Percentiles rank a stretch among this genome's conserved stretches.
phyloP scores from a whole-genome alignment of 768 basidiomycete species.

The Lactarius indigo region DNA sequence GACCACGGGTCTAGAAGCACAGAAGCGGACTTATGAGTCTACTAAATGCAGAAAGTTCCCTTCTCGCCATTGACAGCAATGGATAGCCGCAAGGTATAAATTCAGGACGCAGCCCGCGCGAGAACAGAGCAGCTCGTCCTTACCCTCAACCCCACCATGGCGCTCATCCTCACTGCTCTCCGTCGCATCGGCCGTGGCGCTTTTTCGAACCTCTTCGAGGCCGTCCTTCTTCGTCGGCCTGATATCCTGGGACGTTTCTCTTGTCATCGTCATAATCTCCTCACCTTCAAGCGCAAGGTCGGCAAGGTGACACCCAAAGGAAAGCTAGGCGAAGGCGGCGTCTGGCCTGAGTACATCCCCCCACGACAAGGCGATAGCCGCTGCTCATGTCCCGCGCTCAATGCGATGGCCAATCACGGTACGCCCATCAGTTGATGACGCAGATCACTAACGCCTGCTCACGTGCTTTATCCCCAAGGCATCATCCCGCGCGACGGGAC shows the following conservation, averaged over 20 bases:
- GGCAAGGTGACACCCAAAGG: constrained; percentile 57
- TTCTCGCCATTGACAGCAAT: background rate
- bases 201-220: constrained; percentile 1
- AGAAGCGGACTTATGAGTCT: background rate
- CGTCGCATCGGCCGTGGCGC: constrained; percentile 20
- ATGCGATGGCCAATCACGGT: constrained; percentile 86
- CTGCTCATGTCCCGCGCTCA: constrained; percentile 70
- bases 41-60: constrained; percentile 14
- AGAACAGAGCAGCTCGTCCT: background rate
- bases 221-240: constrained; percentile 28
- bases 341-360: constrained; percentile 65
- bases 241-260: constrained; percentile 49
- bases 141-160: background rate
- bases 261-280: constrained; percentile 50
- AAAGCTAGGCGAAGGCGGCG: constrained; percentile 52
- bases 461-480: constrained; percentile 24
- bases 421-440: background rate
- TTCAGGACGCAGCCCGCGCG: background rate
- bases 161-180: constrained; percentile 16
- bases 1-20: background rate
- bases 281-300: constrained; percentile 45
- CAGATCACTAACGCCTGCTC: background rate
- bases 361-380: constrained; percentile 64
- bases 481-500: constrained; percentile 63
- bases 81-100: constrained; percentile 1